Conservation (phyloP, 129 eudicot species). For the sunflower (Helianthus annuus) region DNA sequence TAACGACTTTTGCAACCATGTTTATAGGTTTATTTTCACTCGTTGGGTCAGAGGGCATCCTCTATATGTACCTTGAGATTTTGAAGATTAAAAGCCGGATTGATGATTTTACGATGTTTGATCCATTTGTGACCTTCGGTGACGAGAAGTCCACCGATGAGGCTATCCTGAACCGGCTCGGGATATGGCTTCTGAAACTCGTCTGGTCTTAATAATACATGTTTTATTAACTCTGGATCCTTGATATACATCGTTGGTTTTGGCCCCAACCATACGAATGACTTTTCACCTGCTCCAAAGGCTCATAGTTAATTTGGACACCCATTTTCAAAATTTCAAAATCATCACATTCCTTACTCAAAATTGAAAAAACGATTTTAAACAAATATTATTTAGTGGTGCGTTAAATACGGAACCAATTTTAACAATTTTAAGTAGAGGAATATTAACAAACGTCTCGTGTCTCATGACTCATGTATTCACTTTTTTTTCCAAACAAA, state of each 20-base stretch:
- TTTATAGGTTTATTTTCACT: too few species aligned
- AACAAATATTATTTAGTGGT: too few species aligned
- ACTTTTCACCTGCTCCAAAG: conserved; percentile 58
- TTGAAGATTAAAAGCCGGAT: conserved; percentile 54
- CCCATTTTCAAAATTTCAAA: background rate
- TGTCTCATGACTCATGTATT: too few species aligned
- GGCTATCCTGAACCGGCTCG: conserved; percentile 35
- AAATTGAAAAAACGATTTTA: too few species aligned
- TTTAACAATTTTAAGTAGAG: too few species aligned
- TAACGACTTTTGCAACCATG: too few species aligned
- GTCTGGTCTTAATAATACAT: conserved; percentile 49
- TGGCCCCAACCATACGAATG: conserved; percentile 48
- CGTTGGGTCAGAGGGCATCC: too few species aligned
- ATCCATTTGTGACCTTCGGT: conserved; percentile 46
- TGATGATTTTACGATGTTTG: conserved; percentile 52
- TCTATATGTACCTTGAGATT: conserved; percentile 38
- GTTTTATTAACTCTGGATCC: conserved; percentile 57
- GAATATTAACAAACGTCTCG: too few species aligned
- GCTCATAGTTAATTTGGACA: background rate
- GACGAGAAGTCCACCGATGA: conserved; percentile 41
- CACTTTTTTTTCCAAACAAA: too few species aligned
- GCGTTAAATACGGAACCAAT: too few species aligned
- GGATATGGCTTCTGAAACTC: conserved; percentile 50
- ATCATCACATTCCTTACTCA: too few species aligned
- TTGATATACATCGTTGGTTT: conserved; percentile 50